Percentiles rank a stretch among this genome's conserved stretches.
These are phyloP conservation scores for Odonthalia washingtoniensis DNA, from an alignment of 31 red algal genomes.

Conservation along the genomic window DNA sequence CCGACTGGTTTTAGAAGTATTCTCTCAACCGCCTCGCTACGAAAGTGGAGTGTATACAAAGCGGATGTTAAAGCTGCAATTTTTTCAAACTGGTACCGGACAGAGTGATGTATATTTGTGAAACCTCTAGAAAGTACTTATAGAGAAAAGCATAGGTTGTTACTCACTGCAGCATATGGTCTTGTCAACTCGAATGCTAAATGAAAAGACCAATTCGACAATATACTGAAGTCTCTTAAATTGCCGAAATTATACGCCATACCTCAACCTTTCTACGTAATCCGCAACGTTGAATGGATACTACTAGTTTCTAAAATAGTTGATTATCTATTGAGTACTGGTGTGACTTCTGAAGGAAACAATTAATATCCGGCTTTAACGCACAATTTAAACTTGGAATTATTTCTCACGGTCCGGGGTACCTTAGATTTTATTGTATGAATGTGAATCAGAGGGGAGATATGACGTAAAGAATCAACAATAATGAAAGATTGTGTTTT, in stretches of 20 bases:
- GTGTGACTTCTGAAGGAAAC: not conserved
- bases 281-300: not conserved
- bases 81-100: not conserved
- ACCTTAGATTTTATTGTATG: not conserved
- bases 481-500: not conserved
- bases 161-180: no score
- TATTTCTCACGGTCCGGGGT: not conserved
- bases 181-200: not conserved
- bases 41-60: not conserved
- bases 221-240: not conserved
- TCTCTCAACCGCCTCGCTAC: conserved; percentile 21
- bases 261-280: not conserved
- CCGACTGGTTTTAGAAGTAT: not conserved
- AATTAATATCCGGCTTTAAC: not conserved
- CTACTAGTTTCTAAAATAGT: not conserved
- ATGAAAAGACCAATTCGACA: not conserved
- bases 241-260: not conserved
- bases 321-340: not conserved
- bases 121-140: not conserved
- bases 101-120: not conserved
- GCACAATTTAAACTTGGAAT: not conserved
- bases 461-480: not conserved
- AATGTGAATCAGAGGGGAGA: not conserved
- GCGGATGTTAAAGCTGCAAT: not conserved
- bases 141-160: not conserved